phyloP scores from a whole-genome alignment of 73 alveolate species.

The Effrenium voratum region DNA sequence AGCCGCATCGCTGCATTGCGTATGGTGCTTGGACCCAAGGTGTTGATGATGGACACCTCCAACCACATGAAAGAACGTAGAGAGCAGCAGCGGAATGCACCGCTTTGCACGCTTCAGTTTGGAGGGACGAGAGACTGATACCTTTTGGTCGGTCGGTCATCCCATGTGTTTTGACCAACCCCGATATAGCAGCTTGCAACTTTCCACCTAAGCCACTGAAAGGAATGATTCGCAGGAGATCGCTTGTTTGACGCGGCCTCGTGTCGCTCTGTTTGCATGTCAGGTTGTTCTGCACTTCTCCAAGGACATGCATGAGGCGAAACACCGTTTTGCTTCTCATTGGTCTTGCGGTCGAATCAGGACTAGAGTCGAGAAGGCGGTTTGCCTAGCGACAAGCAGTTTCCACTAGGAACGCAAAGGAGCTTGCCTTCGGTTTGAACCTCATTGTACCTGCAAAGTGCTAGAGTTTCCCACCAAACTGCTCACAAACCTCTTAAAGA shows the following conservation, averaged over 20 bases:
- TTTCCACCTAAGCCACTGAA: neutral
- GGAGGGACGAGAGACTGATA: neutral
- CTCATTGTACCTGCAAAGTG: too few relatives aligned
- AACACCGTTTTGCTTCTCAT: neutral
- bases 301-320: neutral
- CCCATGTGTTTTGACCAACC: neutral
- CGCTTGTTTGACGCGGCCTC: neutral
- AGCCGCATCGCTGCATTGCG: too few relatives aligned
- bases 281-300: constrained; percentile 83
- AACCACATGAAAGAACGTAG: constrained; percentile 76
- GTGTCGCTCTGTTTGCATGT: neutral
- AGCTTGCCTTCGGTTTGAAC: too few relatives aligned
- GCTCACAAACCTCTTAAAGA: too few relatives aligned
- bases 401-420: too few relatives aligned
- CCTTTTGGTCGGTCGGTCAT: neutral
- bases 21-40: too few relatives aligned
- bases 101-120: neutral
- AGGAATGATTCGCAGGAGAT: too few relatives aligned
- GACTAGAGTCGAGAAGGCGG: too few relatives aligned
- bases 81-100: constrained; percentile 37
- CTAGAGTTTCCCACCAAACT: too few relatives aligned
- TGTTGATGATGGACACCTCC: constrained; percentile 90
- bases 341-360: too few relatives aligned
- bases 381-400: too few relatives aligned
- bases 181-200: neutral